Conservation (phyloP, 352 stramenopile species). For the Globisporangium parvum region DNA sequence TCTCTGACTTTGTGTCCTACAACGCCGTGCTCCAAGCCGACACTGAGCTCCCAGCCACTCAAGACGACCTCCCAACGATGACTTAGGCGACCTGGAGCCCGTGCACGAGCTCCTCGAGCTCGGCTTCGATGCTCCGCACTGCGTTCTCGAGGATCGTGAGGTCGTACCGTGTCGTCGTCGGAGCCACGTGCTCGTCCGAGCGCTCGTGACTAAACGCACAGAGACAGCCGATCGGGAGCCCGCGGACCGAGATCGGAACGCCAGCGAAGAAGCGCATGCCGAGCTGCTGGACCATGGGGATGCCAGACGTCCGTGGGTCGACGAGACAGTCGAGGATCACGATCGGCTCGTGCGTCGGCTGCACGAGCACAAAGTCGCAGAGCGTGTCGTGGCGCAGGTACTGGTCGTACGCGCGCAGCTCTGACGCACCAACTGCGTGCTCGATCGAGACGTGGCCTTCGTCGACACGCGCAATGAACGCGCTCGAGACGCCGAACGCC, state of each 20-base stretch:
- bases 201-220: constrained; percentile 44
- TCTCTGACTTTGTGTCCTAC: no score
- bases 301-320: constrained; percentile 39
- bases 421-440: constrained; percentile 31
- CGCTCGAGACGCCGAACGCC: constrained; percentile 35
- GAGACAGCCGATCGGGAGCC: constrained; percentile 47
- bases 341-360: constrained; percentile 32
- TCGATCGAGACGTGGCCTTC: constrained; percentile 44
- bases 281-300: constrained; percentile 53
- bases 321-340: constrained; percentile 38
- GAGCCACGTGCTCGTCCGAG: constrained; percentile 4
- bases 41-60: no score
- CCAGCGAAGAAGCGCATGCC: constrained; percentile 48
- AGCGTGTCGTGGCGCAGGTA: constrained; percentile 41
- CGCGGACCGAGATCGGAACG: constrained; percentile 37
- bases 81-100: constrained; percentile 33
- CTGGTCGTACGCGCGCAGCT: constrained; percentile 18
- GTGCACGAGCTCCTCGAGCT: constrained; percentile 41
- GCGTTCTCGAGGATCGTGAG: constrained; percentile 37
- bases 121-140: constrained; percentile 34
- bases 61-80: constrained; percentile 4
- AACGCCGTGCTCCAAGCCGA: no score
- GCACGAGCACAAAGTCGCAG: constrained; percentile 54
- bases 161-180: constrained; percentile 21
- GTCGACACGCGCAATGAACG: constrained; percentile 56